Base-by-base conservation (phyloP, 345 rosid species). In the Salix arbutifolia region DNA sequence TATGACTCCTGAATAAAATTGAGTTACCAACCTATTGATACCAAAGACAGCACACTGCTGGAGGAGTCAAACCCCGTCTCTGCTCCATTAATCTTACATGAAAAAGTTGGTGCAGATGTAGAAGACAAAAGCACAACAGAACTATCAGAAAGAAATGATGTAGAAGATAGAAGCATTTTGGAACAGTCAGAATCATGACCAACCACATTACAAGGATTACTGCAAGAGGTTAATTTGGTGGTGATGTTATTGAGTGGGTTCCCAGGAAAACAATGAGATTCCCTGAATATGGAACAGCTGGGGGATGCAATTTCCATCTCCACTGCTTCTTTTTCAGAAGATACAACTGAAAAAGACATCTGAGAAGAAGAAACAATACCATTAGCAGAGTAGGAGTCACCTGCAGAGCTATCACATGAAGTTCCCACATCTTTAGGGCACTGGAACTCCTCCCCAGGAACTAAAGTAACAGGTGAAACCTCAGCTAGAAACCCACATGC, bases 21-120 rank as follows among this genome's bases (percentile, higher is more conserved):
- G 58, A 50, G 58, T 74, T 73, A 85, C 87, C 42, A 81, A 90
- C 90, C 90, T 75, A 69, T n/a, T 60, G 83, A 78, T 50, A 71
- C 76, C 58, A 50, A 2, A 6, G 88, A 65, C 40, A 76, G 71
- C 33, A 56, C 80, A 85, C 67, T 73, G 71, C 80, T 74, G 73
- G 74, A 83, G 48, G 75, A 69, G 28, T 67, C 44, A 4, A 58
- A 33, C 70, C 52, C 46, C 58, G 26, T 67, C 70, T 72, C 75
- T 19, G 50, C 75, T 21, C 42, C 76, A 44, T 74, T 64, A 28
- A 75, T 80, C 77, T 84, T 75, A 65, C 31, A 38, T 6, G 73
- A 62, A 23, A 50, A 50, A 72, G 61, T 48, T 70, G 76, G 53
- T 28, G 77, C 6, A 56, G 50, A 73, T 26, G 26, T 33, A 11